These are phyloP conservation scores for Iris pallida DNA, from an alignment of 116 monocot species.

Conservation along the genomic window DNA sequence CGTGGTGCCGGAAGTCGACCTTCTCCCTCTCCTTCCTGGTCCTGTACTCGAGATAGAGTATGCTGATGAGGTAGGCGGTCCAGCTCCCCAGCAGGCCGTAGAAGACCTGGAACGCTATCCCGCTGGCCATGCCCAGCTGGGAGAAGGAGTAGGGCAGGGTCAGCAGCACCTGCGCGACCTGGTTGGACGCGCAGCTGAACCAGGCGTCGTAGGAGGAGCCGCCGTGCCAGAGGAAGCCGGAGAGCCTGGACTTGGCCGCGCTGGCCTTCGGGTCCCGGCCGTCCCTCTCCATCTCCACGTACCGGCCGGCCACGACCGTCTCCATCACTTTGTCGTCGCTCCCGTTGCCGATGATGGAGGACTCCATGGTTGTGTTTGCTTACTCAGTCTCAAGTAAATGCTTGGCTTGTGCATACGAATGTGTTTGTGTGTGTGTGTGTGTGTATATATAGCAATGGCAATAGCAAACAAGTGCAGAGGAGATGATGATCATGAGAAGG, in stretches of 20 bases:
- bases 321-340: constrained; percentile 72
- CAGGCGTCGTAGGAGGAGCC: constrained; percentile 92
- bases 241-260: constrained; percentile 55
- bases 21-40: constrained; percentile 96
- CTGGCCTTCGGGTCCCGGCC: constrained; percentile 20
- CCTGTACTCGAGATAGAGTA: constrained; percentile 89
- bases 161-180: constrained; percentile 89
- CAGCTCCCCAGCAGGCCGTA: constrained; percentile 91
- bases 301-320: constrained; percentile 60
- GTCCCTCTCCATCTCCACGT: constrained; percentile 82
- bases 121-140: constrained; percentile 85
- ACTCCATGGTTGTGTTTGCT: too few relatives aligned
- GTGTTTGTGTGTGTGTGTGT: too few relatives aligned
- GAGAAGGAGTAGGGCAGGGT: constrained; percentile 95
- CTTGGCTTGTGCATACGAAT: too few relatives aligned
- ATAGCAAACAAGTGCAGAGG: too few relatives aligned
- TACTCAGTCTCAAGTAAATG: too few relatives aligned
- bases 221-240: constrained; percentile 78
- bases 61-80: constrained; percentile 91
- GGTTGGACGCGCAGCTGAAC: constrained; percentile 96
- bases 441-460: too few relatives aligned
- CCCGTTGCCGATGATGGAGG: constrained; percentile 8
- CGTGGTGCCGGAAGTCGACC: constrained; percentile 86
- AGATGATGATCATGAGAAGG: too few relatives aligned
- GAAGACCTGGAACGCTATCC: constrained; percentile 77